Percentiles rank a stretch among this genome's conserved stretches.
phyloP scores from a whole-genome alignment of 2,329 filamentous ascomycete species.

The Claviceps sp. region DNA sequence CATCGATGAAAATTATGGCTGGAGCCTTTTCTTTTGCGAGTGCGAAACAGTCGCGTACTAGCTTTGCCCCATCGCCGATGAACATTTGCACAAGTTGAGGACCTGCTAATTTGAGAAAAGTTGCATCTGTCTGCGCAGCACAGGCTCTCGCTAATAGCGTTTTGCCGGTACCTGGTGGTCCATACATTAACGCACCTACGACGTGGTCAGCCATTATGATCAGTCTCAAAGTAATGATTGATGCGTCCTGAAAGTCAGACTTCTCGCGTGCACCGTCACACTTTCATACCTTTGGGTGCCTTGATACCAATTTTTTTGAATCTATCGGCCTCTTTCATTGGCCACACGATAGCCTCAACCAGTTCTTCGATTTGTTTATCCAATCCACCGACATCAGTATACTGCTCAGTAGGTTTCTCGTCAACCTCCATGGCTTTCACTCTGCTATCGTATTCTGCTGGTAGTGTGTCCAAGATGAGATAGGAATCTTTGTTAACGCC shows the following conservation, averaged over 20 bases:
- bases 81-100: slow-evolving; percentile 99
- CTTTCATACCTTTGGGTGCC: slow-evolving; percentile 79
- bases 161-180: slow-evolving; percentile 80
- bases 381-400: slow-evolving; percentile 90
- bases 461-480: slow-evolving; percentile 88
- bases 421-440: slow-evolving; percentile 99
- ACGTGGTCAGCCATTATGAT: slow-evolving; percentile 10
- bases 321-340: slow-evolving; percentile 97
- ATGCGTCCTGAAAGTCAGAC: neutral
- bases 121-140: slow-evolving; percentile 94
- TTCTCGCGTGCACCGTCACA: neutral
- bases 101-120: slow-evolving; percentile 94
- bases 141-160: slow-evolving; percentile 89
- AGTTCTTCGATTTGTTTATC: slow-evolving; percentile 99
- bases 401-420: slow-evolving; percentile 98
- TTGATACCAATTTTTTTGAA: slow-evolving; percentile 99
- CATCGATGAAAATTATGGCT: slow-evolving; percentile 98
- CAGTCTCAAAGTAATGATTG: neutral
- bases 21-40: slow-evolving; percentile 97
- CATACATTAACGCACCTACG: slow-evolving; percentile 98
- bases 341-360: slow-evolving; percentile 97
- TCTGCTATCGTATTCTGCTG: slow-evolving; percentile 94
- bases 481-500: slow-evolving; percentile 99
- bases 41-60: slow-evolving; percentile 94
- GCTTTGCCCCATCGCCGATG: slow-evolving; percentile 94